Evolutionary conservation across 23 red algal genomes (phyloP), one percentile per base, ranked within the genome.

Genomic region (Cyanidiococcus yangmingshanensis): DNA sequence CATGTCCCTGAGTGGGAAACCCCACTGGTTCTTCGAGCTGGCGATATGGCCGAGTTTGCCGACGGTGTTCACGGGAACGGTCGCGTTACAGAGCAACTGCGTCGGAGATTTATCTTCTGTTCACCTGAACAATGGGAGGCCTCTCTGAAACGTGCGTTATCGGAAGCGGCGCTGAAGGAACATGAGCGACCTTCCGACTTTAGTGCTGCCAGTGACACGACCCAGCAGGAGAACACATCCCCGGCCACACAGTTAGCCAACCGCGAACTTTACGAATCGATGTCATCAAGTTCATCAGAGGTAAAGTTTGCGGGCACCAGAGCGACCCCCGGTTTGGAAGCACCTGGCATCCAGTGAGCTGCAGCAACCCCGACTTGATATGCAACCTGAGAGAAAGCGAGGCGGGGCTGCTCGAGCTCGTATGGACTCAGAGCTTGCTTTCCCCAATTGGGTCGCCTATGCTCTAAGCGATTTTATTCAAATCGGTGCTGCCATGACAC

Each of bases 391-490:
- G 37, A 39, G 63, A 32, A 29, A 25, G 63, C 63, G 3, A 27
- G 63, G 63, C 63, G 27, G 32, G 15, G 63, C n/a, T 32, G 63
- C 63, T 17, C 63, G 63, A 71, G 63, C 63, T 12, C 15, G 27
- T 3, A 71, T 35, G 63, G n/a, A 57, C 38, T 33, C 21, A 12
- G 63, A 71, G 63, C 63, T 41, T 36, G 68, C 78, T 0, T 81
- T 81, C 67, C 78, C 78, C 0, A 81, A 50, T 1, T 81, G 78
- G 78, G 39, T 81, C 38, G 78, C 58, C 17, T 57, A 71, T 16
- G 38, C 59, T 2, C 1, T 68, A 71, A 54, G 15, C 1, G 78
- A 81, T 57, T 18, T 71, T 81, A 50, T 81, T 16, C 78, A 81
- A 29, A 12, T 81, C 1, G 78, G 78, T 59, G 78, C 78, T 63